A percentile compares a stretch with the other conserved stretches of the same genome.
Evolutionary conservation across 2,329 filamentous ascomycete genomes (phyloP).

Genomic region (Fusarium paranaense): DNA sequence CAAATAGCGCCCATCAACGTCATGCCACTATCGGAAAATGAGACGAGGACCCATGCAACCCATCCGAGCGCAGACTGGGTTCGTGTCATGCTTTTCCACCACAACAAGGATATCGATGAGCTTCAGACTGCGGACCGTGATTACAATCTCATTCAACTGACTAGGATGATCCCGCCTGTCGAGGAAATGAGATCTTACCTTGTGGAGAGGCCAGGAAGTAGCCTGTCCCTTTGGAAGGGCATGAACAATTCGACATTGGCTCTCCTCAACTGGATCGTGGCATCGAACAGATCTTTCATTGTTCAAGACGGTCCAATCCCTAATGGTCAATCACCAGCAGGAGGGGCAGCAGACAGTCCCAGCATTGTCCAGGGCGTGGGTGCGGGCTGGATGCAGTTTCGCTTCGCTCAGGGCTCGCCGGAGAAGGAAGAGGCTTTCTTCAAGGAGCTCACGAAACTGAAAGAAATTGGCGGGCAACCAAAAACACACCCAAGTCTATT

Average conservation of each 20-base stretch:
- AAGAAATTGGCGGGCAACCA: slow-evolving; percentile 48
- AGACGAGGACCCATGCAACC: slow-evolving; percentile 2
- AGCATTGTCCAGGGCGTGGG: slow-evolving; percentile 70
- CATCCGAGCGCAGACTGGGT: slow-evolving; percentile 17
- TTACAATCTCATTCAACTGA: slow-evolving; percentile 55
- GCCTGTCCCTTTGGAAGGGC: slow-evolving; percentile 59
- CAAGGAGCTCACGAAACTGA: slow-evolving; percentile 62
- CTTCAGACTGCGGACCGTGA: slow-evolving; percentile 18
- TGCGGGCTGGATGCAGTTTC: slow-evolving; percentile 78
- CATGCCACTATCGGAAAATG: background rate
- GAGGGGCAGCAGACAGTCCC: slow-evolving; percentile 51
- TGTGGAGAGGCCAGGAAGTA: slow-evolving; percentile 50
- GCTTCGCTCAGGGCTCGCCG: slow-evolving; percentile 87
- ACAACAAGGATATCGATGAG: slow-evolving; percentile 40
- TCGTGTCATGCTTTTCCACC: slow-evolving; percentile 39
- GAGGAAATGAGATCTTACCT: slow-evolving; percentile 66
- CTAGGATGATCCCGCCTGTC: slow-evolving; percentile 72
- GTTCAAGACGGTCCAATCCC: slow-evolving; percentile 72
- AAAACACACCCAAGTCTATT: slow-evolving; percentile 76
- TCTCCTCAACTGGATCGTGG: slow-evolving; percentile 87
- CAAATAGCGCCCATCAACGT: background rate
- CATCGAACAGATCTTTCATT: slow-evolving; percentile 89
- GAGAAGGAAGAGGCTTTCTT: slow-evolving; percentile 86
- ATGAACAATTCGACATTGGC: slow-evolving; percentile 75
- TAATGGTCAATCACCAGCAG: background rate